Conservation (phyloP, 1,284 basidiomycete genomes). For the Meira nashicola region DNA sequence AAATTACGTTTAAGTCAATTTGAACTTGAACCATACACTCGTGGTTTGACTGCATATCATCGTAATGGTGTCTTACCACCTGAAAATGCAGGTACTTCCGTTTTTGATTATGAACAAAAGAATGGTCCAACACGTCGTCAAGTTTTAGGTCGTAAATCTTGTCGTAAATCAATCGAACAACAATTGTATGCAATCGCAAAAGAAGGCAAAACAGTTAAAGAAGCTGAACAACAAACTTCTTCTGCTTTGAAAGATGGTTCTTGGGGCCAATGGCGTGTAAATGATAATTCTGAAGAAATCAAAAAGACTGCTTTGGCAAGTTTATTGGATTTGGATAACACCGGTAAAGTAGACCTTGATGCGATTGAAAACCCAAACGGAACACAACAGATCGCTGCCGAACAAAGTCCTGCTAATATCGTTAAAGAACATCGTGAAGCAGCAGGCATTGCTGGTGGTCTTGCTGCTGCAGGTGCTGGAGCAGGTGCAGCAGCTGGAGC, state of each 20-base stretch:
- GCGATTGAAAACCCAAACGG: no score
- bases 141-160: slow-evolving; percentile 34
- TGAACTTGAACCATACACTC: slow-evolving; percentile 49
- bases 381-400: no score
- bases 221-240: slow-evolving; percentile 19
- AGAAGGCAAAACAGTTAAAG: slow-evolving; percentile 14
- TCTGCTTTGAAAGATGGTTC: not conserved
- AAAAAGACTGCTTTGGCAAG: slow-evolving; percentile 17
- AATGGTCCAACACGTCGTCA: slow-evolving; percentile 35
- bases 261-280: slow-evolving; percentile 7
- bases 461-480: not conserved
- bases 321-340: slow-evolving; percentile 18
- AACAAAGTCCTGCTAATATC: no score
- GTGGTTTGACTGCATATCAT: slow-evolving; percentile 49
- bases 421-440: not conserved
- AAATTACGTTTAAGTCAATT: slow-evolving; percentile 50
- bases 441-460: not conserved
- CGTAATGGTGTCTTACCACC: slow-evolving; percentile 44
- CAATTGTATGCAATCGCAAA: slow-evolving; percentile 38
- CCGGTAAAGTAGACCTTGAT: not conserved
- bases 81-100: slow-evolving; percentile 42
- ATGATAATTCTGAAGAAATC: slow-evolving; percentile 7
- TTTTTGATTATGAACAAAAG: slow-evolving; percentile 45
- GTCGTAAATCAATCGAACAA: slow-evolving; percentile 31
- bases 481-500: not conserved